These are phyloP conservation scores for Agaricales sp. DNA, from an alignment of 1,284 basidiomycete genomes.

Conservation along the genomic window DNA sequence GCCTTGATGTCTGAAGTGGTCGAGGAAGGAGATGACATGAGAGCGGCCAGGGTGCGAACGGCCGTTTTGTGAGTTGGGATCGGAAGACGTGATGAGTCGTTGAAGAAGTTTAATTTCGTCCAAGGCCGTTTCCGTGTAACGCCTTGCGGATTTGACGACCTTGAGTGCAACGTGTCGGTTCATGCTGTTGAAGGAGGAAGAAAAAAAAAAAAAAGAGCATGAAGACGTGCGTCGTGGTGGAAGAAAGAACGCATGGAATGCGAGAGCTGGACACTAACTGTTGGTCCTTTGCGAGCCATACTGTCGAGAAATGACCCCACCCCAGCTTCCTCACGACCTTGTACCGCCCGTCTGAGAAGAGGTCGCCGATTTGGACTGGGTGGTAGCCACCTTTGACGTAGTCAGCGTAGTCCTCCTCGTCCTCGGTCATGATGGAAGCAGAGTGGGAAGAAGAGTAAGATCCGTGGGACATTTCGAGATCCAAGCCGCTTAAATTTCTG, in stretches of 20 bases:
- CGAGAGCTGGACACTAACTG: conserved; percentile 43
- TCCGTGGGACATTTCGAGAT: conserved; percentile 24
- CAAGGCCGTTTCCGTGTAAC: conserved; percentile 96
- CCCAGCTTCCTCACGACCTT: conserved; percentile 92
- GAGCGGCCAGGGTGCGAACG: conserved; percentile 66
- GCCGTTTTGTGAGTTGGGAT: conserved; percentile 54
- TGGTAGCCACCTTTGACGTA: conserved; percentile 86
- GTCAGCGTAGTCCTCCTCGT: conserved; percentile 78
- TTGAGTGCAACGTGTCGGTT: conserved; percentile 97
- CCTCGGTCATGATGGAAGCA: conserved; percentile 54
- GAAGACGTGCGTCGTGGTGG: conserved; percentile 6
- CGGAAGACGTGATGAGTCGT: conserved; percentile 84
- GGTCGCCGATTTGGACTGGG: conserved; percentile 92
- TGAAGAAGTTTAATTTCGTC: conserved; percentile 99
- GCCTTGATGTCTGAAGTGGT: conserved; percentile 94
- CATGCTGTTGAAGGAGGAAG: conserved; percentile 47
- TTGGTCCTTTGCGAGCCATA: conserved; percentile 84
- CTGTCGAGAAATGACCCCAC: conserved; percentile 96
- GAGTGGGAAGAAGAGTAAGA: conserved; percentile 37
- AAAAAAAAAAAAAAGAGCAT: conserved; percentile 2
- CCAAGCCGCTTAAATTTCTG: not conserved
- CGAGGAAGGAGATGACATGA: conserved; percentile 92
- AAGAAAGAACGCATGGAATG: conserved; percentile 10
- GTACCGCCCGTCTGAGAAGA: conserved; percentile 85
- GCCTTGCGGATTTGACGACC: conserved; percentile 94